Percentiles rank a stretch among this genome's conserved stretches.
These are phyloP conservation scores for Diplocarpon mali DNA, from an alignment of 2,329 filamentous ascomycete species.

Conservation along the genomic window DNA sequence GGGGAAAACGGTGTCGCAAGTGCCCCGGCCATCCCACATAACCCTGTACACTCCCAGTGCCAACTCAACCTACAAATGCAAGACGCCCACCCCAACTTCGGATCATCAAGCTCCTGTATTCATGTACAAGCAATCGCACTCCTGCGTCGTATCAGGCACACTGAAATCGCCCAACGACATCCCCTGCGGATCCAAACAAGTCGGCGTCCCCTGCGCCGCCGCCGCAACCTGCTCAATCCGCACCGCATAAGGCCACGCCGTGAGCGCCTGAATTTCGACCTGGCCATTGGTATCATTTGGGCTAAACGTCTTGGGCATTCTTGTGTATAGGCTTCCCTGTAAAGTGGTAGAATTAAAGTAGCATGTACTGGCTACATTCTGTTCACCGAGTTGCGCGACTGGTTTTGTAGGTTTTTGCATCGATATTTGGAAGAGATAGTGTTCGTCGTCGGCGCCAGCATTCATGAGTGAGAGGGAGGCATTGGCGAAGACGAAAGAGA, in stretches of 20 bases:
- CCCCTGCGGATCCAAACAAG: conserved; percentile 37
- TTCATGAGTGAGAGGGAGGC: conserved; percentile 39
- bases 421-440: conserved; percentile 45
- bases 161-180: conserved; percentile 30
- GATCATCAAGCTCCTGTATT: conserved; percentile 19
- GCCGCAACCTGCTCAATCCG: conserved; percentile 41
- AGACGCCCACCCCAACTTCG: not conserved
- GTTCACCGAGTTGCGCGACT: conserved; percentile 31
- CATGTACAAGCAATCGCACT: conserved; percentile 23
- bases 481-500: conserved; percentile 45
- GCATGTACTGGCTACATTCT: conserved; percentile 40
- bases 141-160: conserved; percentile 13
- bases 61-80: not conserved
- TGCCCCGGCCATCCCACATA: not conserved
- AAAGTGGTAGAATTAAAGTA: conserved; percentile 46
- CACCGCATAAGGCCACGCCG: conserved; percentile 46
- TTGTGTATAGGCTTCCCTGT: conserved; percentile 50
- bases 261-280: conserved; percentile 24
- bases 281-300: conserved; percentile 26
- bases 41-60: not conserved
- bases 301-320: conserved; percentile 32
- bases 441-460: conserved; percentile 37
- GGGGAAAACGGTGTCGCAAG: too few relatives aligned
- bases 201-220: conserved; percentile 38
- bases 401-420: conserved; percentile 43